Base-by-base conservation (phyloP, 2,329 filamentous ascomycete genomes). In the Metarhizium humberi region DNA sequence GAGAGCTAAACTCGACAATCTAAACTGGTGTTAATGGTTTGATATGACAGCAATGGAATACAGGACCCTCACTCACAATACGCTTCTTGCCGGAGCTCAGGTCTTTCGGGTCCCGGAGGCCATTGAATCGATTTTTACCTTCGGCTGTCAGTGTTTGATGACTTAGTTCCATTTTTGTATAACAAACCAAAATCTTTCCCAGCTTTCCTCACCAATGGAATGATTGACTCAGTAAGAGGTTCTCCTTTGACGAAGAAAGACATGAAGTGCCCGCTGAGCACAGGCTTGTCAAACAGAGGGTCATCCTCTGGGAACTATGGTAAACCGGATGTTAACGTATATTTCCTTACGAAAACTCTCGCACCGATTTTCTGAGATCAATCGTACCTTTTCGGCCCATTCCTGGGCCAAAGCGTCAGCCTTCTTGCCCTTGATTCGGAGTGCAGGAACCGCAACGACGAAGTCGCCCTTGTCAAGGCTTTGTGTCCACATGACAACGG, bases 391-490 rank as follows among this genome's bases (percentile, higher is more conserved):
- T 38, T 74, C 74, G 40, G 75, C 73, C 81, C 83, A 86, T 65
- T 88, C 79, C 59, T 74, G 69, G 13, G 80, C 84, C 53, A 87
- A 73, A 61, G 80, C 81, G 58, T 77, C 74, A 11, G 84, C 83
- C 67, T 87, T 87, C 69, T 78, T 78, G 60, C 84, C 84, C 73
- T 87, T 92, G 64, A 92, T 72, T 58, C 90, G 80, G 59, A 95
- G 78, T n/a, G 89, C 87, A 16, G 90, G 88, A 8, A 90, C 83
- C 8, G 90, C 85, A 50, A 95, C 73, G 53, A 88, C 81, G 62
- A 95, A 73, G 71, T 95, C 90, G 50, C 90, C 90, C 75, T 92
- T 90, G 61, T 94, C 90, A 25, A 91, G 77, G 42, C 85, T 82
- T 59, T 82, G 77, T 5, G 90, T 92, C 88, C 88, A 92, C 73